These are phyloP conservation scores for Platanthera guangdongensis DNA, from an alignment of 106 monocot species.

Conservation along the genomic window DNA sequence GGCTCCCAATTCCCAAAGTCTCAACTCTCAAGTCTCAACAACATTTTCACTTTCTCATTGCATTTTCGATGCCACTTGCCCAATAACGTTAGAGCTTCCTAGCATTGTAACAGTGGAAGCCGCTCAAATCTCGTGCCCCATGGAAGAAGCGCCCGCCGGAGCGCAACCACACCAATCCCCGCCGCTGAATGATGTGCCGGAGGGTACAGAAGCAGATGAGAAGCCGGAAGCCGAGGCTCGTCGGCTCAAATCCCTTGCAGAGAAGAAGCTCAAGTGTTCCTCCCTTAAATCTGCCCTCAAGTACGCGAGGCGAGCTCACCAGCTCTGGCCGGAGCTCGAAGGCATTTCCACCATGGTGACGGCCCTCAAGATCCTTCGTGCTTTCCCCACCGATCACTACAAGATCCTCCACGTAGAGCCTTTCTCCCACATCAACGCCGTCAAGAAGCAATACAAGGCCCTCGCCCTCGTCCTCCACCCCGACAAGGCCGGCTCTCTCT, in stretches of 20 bases:
- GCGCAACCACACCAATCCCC: not conserved
- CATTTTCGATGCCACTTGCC: no score
- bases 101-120: not conserved
- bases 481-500: slow-evolving; percentile 19
- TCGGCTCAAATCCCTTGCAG: slow-evolving; percentile 47
- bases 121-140: not conserved
- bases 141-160: slow-evolving; percentile 1
- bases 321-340: slow-evolving; percentile 30
- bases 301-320: slow-evolving; percentile 57
- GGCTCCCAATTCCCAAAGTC: no score
- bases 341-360: slow-evolving; percentile 31
- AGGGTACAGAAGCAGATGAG: not conserved
- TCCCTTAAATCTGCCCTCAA: slow-evolving; percentile 55
- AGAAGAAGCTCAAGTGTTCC: slow-evolving; percentile 24
- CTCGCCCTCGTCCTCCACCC: slow-evolving; percentile 56
- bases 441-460: slow-evolving; percentile 47
- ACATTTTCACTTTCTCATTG: no score
- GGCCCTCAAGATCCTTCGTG: slow-evolving; percentile 48
- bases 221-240: slow-evolving; percentile 26
- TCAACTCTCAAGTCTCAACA: no score
- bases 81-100: not conserved
- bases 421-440: slow-evolving; percentile 26
- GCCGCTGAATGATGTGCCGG: not conserved
- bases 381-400: slow-evolving; percentile 50
- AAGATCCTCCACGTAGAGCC: slow-evolving; percentile 37